Percentiles rank a stretch among this genome's conserved stretches.
These are phyloP conservation scores for Leccinum colubrinum DNA, from an alignment of 1,284 basidiomycete genomes.

Conservation along the genomic window DNA sequence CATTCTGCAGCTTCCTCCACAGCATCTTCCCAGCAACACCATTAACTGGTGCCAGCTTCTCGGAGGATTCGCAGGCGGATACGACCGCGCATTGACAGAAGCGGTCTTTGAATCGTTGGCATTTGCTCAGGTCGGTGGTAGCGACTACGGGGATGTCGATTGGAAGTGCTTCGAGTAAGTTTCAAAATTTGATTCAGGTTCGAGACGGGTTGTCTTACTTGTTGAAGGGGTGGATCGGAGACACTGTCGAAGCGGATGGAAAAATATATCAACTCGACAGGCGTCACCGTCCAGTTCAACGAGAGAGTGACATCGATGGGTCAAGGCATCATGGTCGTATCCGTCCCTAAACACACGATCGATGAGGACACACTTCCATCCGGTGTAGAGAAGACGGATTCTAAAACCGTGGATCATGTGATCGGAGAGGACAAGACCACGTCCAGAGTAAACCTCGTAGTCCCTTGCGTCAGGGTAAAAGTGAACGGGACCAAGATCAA, in stretches of 20 bases:
- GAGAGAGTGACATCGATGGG: slow-evolving; percentile 13
- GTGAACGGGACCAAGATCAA: background rate
- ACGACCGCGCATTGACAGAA: slow-evolving; percentile 20
- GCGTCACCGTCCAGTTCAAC: background rate
- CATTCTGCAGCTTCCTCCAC: slow-evolving; percentile 11
- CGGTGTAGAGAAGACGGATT: background rate
- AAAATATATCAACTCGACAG: slow-evolving; percentile 11
- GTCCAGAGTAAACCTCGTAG: background rate
- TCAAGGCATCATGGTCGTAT: slow-evolving; percentile 1
- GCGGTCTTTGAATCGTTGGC: slow-evolving; percentile 13
- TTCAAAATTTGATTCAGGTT: background rate
- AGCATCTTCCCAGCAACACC: slow-evolving; percentile 12
- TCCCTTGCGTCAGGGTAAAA: slow-evolving; percentile 6
- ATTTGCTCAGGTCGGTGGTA: slow-evolving; percentile 10
- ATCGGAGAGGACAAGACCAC: background rate
- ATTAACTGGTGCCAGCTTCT: slow-evolving; percentile 27
- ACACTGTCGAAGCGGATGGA: slow-evolving; percentile 16
- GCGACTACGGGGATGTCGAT: slow-evolving; percentile 11
- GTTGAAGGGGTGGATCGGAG: slow-evolving; percentile 21
- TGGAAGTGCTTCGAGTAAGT: slow-evolving; percentile 24
- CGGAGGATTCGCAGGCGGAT: slow-evolving; percentile 9
- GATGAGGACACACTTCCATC: background rate
- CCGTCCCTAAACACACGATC: background rate
- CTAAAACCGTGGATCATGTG: background rate
- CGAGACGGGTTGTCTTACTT: background rate